phyloP scores from a whole-genome alignment of 345 rosid species.

The Lepidium aucheri region DNA sequence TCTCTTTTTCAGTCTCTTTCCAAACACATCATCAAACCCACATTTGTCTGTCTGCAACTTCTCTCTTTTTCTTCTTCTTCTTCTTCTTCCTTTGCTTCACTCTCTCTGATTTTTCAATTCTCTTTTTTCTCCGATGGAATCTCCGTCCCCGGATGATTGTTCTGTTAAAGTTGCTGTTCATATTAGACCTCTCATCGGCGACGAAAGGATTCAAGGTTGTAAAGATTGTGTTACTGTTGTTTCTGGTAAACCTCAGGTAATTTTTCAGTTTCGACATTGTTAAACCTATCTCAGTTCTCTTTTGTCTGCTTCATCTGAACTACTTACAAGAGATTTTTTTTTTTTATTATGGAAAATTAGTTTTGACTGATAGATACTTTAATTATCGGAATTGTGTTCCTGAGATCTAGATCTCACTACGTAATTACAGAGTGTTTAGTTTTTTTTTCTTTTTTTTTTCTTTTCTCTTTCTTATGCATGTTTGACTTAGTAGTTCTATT shows the following conservation, averaged over 20 bases:
- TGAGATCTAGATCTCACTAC: slow-evolving; percentile 27
- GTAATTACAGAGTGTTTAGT: not conserved
- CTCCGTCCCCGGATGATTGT: slow-evolving; percentile 61
- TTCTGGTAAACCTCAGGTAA: slow-evolving; percentile 93
- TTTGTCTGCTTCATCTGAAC: not conserved
- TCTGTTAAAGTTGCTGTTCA: slow-evolving; percentile 97
- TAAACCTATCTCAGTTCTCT: not conserved
- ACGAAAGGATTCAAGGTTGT: slow-evolving; percentile 87
- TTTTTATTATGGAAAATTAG: not conserved
- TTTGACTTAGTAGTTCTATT: slow-evolving; percentile 15
- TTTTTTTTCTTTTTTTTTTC: not conserved
- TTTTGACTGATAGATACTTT: not conserved
- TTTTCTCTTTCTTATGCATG: slow-evolving; percentile 6
- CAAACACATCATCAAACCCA: slow-evolving; percentile 14
- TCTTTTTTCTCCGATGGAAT: slow-evolving; percentile 34
- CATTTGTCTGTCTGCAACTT: slow-evolving; percentile 30
- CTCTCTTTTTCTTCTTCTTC: not conserved
- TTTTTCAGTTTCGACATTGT: slow-evolving; percentile 16
- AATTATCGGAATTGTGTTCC: not conserved
- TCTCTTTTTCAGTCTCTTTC: slow-evolving; percentile 16
- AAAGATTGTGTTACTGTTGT: slow-evolving; percentile 88
- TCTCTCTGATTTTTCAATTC: slow-evolving; percentile 25
- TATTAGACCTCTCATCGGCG: slow-evolving; percentile 90
- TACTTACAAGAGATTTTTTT: not conserved
- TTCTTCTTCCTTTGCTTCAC: slow-evolving; percentile 26